phyloP scores from a whole-genome alignment of 2,329 filamentous ascomycete species.

The Pseudogymnoascus verrucosus region DNA sequence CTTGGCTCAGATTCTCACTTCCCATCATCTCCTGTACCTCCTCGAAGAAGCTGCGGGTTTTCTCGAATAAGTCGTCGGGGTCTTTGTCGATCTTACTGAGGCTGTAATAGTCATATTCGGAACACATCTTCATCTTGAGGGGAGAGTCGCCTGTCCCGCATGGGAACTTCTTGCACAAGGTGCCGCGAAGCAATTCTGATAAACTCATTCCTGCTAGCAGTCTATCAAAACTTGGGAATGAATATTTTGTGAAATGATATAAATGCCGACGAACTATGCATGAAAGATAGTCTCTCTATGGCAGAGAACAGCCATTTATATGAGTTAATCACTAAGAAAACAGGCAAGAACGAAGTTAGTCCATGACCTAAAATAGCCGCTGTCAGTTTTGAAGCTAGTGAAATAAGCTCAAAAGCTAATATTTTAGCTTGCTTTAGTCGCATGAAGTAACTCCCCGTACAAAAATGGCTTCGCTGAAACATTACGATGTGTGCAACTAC shows the following conservation, averaged over 20 bases:
- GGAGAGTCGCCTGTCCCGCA: not conserved
- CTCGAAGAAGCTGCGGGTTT: not conserved
- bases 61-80: not conserved
- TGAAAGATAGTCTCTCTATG: not conserved
- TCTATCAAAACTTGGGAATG: not conserved
- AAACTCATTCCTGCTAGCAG: not conserved
- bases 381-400: not conserved
- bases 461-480: not conserved
- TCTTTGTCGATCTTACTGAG: not conserved
- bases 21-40: not conserved
- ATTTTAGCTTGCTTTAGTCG: not conserved
- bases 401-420: not conserved
- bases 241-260: not conserved
- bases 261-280: not conserved
- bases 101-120: not conserved
- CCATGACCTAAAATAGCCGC: not conserved
- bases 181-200: not conserved
- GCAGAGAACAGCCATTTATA: not conserved
- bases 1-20: not conserved
- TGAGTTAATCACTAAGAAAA: not conserved
- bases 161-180: not conserved
- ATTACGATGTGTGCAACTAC: not conserved
- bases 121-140: not conserved
- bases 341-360: not conserved
- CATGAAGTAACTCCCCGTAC: not conserved